Percentiles rank a stretch among this genome's conserved stretches.
These are phyloP conservation scores for Rhodocollybia butyracea DNA, from an alignment of 768 basidiomycete species.

Conservation along the genomic window DNA sequence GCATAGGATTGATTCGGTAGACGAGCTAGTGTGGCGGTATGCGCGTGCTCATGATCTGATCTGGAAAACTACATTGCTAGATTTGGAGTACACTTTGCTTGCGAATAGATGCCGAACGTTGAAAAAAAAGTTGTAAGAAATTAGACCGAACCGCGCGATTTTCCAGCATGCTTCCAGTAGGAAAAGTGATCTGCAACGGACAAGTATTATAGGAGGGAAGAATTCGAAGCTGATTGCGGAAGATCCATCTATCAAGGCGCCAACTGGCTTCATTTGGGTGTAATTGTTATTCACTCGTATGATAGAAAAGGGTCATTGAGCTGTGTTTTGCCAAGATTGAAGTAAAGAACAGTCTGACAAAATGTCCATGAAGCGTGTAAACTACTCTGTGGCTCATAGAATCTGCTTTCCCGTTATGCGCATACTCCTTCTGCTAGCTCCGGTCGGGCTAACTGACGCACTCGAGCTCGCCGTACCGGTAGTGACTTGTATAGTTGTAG, in stretches of 20 bases:
- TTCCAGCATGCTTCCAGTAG: too few species aligned
- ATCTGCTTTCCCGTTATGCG: not conserved
- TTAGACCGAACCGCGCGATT: too few species aligned
- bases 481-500: slow-evolving; percentile 25
- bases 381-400: too few species aligned
- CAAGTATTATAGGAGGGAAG: slow-evolving; percentile 55
- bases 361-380: not conserved
- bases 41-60: too few species aligned
- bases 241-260: slow-evolving; percentile 37
- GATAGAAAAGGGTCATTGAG: not conserved
- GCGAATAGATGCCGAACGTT: too few species aligned
- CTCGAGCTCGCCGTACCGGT: not conserved
- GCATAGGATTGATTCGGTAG: too few species aligned
- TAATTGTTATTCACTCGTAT: slow-evolving; percentile 13
- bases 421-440: not conserved
- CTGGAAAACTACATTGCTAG: too few species aligned
- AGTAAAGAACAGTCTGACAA: not conserved
- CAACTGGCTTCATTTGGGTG: slow-evolving; percentile 60
- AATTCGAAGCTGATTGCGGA: slow-evolving; percentile 50
- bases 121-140: too few species aligned
- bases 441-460: not conserved
- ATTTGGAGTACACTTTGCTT: too few species aligned
- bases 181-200: too few species aligned
- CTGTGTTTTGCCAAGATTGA: too few species aligned
- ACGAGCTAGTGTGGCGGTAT: too few species aligned